Percentiles rank a stretch among this genome's conserved stretches.
Evolutionary conservation across 2,329 filamentous ascomycete species (phyloP).

Genomic region (Diaporthe velutina): DNA sequence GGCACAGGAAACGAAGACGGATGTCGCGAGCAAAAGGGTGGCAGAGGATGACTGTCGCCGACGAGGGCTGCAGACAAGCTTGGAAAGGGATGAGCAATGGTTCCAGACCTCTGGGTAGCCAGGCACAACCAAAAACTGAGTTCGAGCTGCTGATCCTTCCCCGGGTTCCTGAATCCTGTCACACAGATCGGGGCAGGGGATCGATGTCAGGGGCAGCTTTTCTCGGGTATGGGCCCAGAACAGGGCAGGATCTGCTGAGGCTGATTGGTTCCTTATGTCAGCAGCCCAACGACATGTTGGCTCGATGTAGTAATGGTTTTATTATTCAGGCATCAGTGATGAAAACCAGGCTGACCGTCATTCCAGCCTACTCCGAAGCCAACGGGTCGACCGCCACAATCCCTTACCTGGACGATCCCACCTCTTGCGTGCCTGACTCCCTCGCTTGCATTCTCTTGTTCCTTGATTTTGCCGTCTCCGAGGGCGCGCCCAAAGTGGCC

Average conservation of each 20-base stretch:
- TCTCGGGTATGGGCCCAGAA: not conserved
- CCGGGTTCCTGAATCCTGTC: slow-evolving; percentile 24
- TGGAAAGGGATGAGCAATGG: not conserved
- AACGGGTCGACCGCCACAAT: not conserved
- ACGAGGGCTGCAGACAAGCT: not conserved
- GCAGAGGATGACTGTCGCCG: too few species aligned
- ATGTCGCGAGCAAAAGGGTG: not conserved
- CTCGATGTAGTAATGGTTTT: too few species aligned
- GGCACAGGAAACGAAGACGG: not conserved
- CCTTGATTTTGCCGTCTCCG: not conserved
- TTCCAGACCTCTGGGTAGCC: not conserved
- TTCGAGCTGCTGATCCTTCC: slow-evolving; percentile 10
- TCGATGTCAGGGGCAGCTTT: slow-evolving; percentile 5
- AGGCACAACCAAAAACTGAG: not conserved
- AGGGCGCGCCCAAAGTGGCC: not conserved
- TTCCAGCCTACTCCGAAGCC: not conserved
- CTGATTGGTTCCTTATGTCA: slow-evolving; percentile 16
- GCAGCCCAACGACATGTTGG: slow-evolving; percentile 11
- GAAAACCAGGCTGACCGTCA: not conserved
- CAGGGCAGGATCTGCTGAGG: not conserved
- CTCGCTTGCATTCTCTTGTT: not conserved
- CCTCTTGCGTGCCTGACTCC: not conserved
- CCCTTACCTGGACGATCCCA: not conserved
- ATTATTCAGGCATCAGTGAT: too few species aligned
- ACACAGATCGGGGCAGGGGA: not conserved